phyloP scores from a whole-genome alignment of 495 filamentous ascomycete genomes.

The Penicillium herquei region DNA sequence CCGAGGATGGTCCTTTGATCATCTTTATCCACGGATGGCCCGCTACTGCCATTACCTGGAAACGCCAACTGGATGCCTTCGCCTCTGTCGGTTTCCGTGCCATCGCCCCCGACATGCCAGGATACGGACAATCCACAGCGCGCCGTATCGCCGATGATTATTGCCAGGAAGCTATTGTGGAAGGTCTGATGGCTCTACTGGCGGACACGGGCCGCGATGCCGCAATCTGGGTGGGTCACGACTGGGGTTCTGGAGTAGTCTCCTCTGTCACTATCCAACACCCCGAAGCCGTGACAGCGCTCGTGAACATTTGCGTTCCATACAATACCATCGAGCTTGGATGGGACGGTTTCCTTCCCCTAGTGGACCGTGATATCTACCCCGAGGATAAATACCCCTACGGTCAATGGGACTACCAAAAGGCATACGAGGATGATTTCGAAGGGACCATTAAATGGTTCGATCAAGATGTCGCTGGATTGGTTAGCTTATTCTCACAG shows the following conservation, averaged over 20 bases:
- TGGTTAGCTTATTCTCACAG: not conserved
- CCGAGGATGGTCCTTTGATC: slow-evolving; percentile 13
- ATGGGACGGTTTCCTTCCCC: not conserved
- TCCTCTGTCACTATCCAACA: slow-evolving; percentile 1
- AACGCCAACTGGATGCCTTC: slow-evolving; percentile 16
- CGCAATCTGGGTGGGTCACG: slow-evolving; percentile 3
- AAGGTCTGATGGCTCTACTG: slow-evolving; percentile 2
- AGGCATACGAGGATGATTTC: not conserved
- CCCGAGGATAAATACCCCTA: not conserved
- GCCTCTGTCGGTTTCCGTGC: slow-evolving; percentile 1
- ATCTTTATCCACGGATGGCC: slow-evolving; percentile 23
- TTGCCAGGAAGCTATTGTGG: slow-evolving; percentile 1
- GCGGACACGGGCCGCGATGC: slow-evolving; percentile 3
- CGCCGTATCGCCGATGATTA: not conserved
- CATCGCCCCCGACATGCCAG: slow-evolving; percentile 5
- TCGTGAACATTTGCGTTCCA: not conserved
- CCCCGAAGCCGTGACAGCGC: not conserved
- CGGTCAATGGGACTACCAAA: slow-evolving; percentile 4
- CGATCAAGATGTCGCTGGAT: not conserved
- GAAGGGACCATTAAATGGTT: not conserved
- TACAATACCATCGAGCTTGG: slow-evolving; percentile 3
- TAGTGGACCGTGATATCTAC: slow-evolving; percentile 1
- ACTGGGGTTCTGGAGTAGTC: slow-evolving; percentile 2
- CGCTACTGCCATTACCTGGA: slow-evolving; percentile 18
- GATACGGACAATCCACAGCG: slow-evolving; percentile 1